Evolutionary conservation across 306 rosid genomes (phyloP).

Genomic region (Vigna unguiculata): DNA sequence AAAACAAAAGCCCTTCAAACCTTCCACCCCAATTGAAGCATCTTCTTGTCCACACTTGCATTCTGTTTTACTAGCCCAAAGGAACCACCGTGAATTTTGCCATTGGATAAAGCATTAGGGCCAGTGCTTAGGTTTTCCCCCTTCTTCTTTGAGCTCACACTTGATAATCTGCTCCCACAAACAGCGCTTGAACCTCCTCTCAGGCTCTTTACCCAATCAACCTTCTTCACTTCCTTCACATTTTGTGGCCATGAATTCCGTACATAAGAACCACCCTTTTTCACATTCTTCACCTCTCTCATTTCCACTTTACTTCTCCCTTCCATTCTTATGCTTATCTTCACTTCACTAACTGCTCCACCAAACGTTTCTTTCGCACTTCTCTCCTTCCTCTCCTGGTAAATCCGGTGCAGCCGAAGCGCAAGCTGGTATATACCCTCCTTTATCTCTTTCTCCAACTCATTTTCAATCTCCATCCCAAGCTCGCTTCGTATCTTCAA

Average conservation of each 20-base stretch:
- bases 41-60: slow-evolving; percentile 28
- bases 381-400: slow-evolving; percentile 59
- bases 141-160: slow-evolving; percentile 34
- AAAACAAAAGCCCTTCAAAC: slow-evolving; percentile 34
- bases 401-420: slow-evolving; percentile 62
- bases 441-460: slow-evolving; percentile 75
- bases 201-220: slow-evolving; percentile 72
- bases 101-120: not conserved
- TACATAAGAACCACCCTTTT: slow-evolving; percentile 40
- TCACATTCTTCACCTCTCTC: slow-evolving; percentile 53
- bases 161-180: slow-evolving; percentile 30
- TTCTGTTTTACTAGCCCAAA: not conserved
- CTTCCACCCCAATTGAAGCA: slow-evolving; percentile 53
- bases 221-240: slow-evolving; percentile 43
- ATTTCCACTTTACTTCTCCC: slow-evolving; percentile 68
- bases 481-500: slow-evolving; percentile 67
- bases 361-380: not conserved
- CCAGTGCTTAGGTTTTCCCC: not conserved
- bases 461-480: slow-evolving; percentile 68
- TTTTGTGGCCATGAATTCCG: slow-evolving; percentile 33
- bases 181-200: slow-evolving; percentile 48
- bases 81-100: slow-evolving; percentile 10
- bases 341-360: slow-evolving; percentile 61
- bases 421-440: slow-evolving; percentile 68
- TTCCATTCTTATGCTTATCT: slow-evolving; percentile 68